Conservation (phyloP, 768 basidiomycete genomes). For the Termitomyces sp. region DNA sequence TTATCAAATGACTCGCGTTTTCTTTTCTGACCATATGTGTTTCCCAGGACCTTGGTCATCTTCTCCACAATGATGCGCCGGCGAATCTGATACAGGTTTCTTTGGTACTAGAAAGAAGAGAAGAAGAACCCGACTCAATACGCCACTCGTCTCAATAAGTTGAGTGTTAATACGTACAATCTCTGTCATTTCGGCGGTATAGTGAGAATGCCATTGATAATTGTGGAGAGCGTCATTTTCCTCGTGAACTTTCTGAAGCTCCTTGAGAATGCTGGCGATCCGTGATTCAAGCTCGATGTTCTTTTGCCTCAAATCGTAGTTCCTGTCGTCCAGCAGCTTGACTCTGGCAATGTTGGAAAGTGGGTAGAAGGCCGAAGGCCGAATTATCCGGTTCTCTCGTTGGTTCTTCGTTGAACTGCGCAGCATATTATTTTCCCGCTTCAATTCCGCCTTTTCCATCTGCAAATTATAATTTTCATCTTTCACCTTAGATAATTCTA, state of each 20-base stretch:
- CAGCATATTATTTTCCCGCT: background rate
- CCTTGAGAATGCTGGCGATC: background rate
- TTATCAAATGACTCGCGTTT: background rate
- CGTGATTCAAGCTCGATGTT: background rate
- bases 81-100: background rate
- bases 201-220: background rate
- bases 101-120: background rate
- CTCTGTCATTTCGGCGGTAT: background rate
- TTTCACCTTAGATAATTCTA: background rate
- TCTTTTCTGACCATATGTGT: background rate
- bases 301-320: background rate
- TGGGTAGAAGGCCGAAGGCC: no score
- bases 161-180: background rate
- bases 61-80: background rate
- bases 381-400: background rate
- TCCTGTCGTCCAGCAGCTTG: background rate
- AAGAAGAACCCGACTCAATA: background rate
- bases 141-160: background rate
- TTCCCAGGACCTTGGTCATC: background rate
- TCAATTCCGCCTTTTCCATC: background rate
- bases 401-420: background rate
- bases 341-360: background rate
- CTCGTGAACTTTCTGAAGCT: background rate
- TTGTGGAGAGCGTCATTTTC: background rate
- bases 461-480: background rate